Evolutionary conservation across 2,329 filamentous ascomycete species (phyloP).

Genomic region (Neonectria punicea): DNA sequence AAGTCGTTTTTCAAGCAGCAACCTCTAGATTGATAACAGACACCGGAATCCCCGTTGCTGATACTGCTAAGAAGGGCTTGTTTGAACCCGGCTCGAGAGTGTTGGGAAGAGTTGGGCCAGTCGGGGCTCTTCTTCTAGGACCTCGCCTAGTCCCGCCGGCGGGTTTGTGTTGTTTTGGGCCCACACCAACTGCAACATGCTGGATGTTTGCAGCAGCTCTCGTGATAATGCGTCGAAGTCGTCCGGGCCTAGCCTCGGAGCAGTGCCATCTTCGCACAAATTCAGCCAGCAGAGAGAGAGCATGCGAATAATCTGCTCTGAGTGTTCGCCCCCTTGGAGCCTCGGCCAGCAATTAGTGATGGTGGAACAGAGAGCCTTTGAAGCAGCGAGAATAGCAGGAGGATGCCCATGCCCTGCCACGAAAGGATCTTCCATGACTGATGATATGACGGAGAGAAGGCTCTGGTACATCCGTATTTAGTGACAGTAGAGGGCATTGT

Average conservation of each 20-base stretch:
- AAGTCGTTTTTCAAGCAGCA: constrained; percentile 97
- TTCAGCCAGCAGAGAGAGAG: constrained; percentile 72
- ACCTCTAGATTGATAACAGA: constrained; percentile 62
- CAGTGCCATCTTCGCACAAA: constrained; percentile 56
- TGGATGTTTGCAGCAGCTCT: constrained; percentile 33
- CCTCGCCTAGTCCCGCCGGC: constrained; percentile 28
- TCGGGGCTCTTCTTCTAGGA: constrained; percentile 40
- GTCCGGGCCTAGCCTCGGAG: not conserved
- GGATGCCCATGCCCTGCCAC: constrained; percentile 64
- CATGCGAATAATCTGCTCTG: constrained; percentile 71
- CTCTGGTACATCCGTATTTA: constrained; percentile 55
- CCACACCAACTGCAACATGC: constrained; percentile 41
- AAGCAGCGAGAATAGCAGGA: constrained; percentile 63
- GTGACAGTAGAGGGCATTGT: constrained; percentile 1
- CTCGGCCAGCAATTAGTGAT: constrained; percentile 77
- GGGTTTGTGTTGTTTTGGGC: constrained; percentile 19
- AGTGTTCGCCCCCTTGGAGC: constrained; percentile 63
- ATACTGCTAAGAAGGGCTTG: not conserved
- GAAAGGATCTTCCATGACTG: constrained; percentile 76
- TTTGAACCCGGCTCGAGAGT: constrained; percentile 1
- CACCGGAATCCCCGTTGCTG: not conserved
- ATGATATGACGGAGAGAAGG: constrained; percentile 73
- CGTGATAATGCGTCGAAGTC: constrained; percentile 21
- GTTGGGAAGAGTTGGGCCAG: constrained; percentile 45
- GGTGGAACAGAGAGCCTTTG: constrained; percentile 64